Base-by-base conservation (phyloP, 2,329 filamentous ascomycete species). In the Helicocarpus griseus region DNA sequence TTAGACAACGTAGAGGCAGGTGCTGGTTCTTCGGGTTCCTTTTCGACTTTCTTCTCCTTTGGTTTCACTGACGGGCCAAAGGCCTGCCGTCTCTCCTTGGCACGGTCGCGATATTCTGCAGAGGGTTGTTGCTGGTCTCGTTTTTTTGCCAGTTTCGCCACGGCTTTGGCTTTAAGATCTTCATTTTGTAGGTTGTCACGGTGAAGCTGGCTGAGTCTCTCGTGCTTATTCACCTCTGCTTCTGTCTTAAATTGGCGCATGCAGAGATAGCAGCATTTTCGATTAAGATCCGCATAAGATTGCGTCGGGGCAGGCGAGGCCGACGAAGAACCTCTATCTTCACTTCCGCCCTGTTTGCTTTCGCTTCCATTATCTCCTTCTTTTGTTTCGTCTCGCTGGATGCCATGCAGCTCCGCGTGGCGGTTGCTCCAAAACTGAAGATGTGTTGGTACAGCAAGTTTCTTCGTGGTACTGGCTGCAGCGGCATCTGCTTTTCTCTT, bases 361-460 rank as follows among this genome's bases (percentile, higher is more conserved):
- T 67, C 60, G 5, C 53, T 56, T 17, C 63, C 63, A 41, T 26
- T 33, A 24, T 56, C 55, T n/a, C 55, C 53, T 31, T 56, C 53
- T 22, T 57, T 52, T n/a, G 55, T 45, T 35, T 58, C 53, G 31
- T 67, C 65, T 41, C 63, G 64, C 24, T 67, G 61, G 21, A 69
- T 75, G 52, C 79, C 77, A 59, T 84, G 81, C 22, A 86, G 69
- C 60, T 87, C 82, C 1, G 82, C 82, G 61, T 85, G 82, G 47
- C 83, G 80, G 60, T 85, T 81, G 46, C 81, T 80, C 83, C 83
- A 87, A 64, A 84, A 85, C 64, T 86, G 81, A 43, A 87, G 72
- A 65, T 86, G 82, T 1, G 82, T 80, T 3, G 81, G 78, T 47
- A 83, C 74, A 6, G 75, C 71, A 57, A 80, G 61, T 51, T 74